Percentiles rank a stretch among this genome's conserved stretches.
These are phyloP conservation scores for Phylloporus sp. DNA, from an alignment of 768 basidiomycete genomes.

Conservation along the genomic window DNA sequence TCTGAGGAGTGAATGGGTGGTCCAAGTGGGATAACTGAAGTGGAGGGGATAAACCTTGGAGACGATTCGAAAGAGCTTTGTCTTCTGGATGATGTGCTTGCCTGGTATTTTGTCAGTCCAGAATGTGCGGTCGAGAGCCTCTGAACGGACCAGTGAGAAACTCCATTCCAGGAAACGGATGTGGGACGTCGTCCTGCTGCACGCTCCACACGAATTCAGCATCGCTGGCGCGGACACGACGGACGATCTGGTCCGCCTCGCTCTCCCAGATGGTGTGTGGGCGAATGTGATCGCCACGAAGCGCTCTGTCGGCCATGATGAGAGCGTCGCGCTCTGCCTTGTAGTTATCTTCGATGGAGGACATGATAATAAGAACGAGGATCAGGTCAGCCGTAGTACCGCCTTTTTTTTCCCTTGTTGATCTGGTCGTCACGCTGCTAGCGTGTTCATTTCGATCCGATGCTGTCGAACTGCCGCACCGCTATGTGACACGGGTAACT, in stretches of 20 bases:
- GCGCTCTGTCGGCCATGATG: slow-evolving; percentile 40
- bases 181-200: slow-evolving; percentile 48
- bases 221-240: slow-evolving; percentile 52
- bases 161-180: slow-evolving; percentile 75
- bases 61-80: slow-evolving; percentile 56
- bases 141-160: slow-evolving; percentile 58
- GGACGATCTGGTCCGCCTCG: slow-evolving; percentile 53
- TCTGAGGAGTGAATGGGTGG: slow-evolving; percentile 34
- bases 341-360: slow-evolving; percentile 19
- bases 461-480: too few species aligned
- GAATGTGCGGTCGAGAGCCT: background rate
- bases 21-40: background rate
- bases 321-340: slow-evolving; percentile 26
- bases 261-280: slow-evolving; percentile 35
- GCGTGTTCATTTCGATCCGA: too few species aligned
- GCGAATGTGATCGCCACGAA: slow-evolving; percentile 44
- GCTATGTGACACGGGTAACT: too few species aligned
- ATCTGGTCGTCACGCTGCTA: too few species aligned
- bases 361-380: background rate
- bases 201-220: slow-evolving; percentile 53
- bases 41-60: slow-evolving; percentile 40
- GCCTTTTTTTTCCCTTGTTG: too few species aligned
- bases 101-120: slow-evolving; percentile 30
- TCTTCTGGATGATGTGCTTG: slow-evolving; percentile 52
- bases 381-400: too few species aligned